phyloP scores from a whole-genome alignment of 2,329 filamentous ascomycete species.

The Cladosporium sp. region DNA sequence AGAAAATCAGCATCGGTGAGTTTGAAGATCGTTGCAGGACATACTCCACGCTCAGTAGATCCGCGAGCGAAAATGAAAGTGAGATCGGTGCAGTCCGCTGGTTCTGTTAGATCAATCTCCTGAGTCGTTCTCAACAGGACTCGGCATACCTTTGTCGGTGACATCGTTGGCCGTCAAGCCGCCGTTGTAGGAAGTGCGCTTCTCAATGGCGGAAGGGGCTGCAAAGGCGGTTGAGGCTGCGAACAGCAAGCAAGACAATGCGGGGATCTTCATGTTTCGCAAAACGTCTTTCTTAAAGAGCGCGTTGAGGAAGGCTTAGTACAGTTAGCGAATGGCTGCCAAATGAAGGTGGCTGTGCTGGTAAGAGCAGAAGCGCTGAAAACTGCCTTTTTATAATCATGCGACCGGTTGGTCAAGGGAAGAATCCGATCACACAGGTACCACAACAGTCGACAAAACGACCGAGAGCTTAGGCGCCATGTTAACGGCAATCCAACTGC shows the following conservation, averaged over 20 bases:
- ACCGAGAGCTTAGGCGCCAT: too few species aligned
- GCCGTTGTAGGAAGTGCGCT: constrained; percentile 16
- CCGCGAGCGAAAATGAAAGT: constrained; percentile 54
- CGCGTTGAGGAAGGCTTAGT: background rate
- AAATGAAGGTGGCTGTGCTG: too few species aligned
- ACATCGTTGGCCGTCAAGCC: constrained; percentile 18
- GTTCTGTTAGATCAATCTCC: background rate
- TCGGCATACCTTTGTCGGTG: background rate
- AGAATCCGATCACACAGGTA: too few species aligned
- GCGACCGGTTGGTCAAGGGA: too few species aligned
- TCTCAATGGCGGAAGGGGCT: constrained; percentile 10
- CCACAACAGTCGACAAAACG: too few species aligned
- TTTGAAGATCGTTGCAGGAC: background rate
- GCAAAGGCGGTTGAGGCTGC: constrained; percentile 16
- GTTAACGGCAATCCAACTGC: too few species aligned
- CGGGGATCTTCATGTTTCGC: constrained; percentile 14
- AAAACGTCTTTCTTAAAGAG: background rate
- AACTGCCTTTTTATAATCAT: too few species aligned
- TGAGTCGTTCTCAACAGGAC: too few species aligned
- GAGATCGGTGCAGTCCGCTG: constrained; percentile 37
- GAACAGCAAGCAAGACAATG: constrained; percentile 15
- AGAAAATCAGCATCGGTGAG: background rate
- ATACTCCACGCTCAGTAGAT: constrained; percentile 42
- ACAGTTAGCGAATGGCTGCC: too few species aligned
- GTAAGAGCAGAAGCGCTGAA: too few species aligned